Evolutionary conservation across 2,329 filamentous ascomycete genomes (phyloP).

Genomic region (Diaporthe amygdali): DNA sequence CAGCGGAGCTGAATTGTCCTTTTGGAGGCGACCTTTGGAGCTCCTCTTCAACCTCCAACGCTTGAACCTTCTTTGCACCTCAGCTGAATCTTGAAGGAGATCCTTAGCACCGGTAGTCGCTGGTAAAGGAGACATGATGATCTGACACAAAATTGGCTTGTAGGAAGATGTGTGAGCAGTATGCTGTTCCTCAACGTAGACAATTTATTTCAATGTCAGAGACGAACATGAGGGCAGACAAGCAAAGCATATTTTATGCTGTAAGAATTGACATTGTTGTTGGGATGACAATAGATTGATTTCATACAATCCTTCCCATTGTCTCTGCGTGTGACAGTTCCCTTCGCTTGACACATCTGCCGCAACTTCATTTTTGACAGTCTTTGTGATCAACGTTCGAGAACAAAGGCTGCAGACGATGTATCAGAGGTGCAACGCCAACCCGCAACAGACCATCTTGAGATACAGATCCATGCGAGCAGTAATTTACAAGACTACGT

Average conservation of each 20-base stretch:
- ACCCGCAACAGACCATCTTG: no score
- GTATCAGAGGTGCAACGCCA: no score
- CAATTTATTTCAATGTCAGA: no score
- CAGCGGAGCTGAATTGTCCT: not conserved
- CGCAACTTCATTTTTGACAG: not conserved
- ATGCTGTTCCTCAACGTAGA: no score
- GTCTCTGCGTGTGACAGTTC: not conserved
- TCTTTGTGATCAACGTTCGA: not conserved
- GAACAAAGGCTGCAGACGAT: no score
- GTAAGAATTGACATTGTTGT: not conserved
- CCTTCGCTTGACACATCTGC: not conserved
- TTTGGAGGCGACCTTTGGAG: not conserved
- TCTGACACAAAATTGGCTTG: not conserved
- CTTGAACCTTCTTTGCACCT: not conserved
- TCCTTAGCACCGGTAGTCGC: not conserved
- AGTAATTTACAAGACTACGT: no score
- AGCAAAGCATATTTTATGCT: no score
- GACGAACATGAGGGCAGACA: no score
- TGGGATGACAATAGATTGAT: not conserved
- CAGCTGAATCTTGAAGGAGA: not conserved
- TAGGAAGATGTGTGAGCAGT: not conserved
- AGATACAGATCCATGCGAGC: no score
- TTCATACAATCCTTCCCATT: not conserved
- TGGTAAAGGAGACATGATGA: not conserved
- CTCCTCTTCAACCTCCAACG: not conserved